Conservation (phyloP, 2,329 filamentous ascomycete genomes). For the Cladosporium sp. region DNA sequence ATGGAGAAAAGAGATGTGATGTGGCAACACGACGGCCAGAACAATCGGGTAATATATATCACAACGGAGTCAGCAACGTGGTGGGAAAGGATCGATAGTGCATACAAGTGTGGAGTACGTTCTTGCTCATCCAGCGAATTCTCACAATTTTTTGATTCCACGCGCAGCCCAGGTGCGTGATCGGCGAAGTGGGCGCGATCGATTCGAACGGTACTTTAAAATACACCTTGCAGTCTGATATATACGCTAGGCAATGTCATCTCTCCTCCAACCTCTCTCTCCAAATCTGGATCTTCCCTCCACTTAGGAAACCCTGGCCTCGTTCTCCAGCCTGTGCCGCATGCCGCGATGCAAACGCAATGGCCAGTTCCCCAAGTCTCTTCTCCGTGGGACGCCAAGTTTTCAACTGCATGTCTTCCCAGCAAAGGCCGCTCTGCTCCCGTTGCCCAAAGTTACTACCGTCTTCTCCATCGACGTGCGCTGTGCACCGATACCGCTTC, state of each 20-base stretch:
- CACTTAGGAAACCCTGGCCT: slow-evolving; percentile 1
- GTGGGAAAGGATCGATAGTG: slow-evolving; percentile 7
- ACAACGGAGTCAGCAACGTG: slow-evolving; percentile 1
- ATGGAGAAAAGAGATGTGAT: not conserved
- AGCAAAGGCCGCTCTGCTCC: slow-evolving; percentile 9
- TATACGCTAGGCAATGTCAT: not conserved
- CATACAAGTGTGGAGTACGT: slow-evolving; percentile 10
- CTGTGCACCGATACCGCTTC: slow-evolving; percentile 7
- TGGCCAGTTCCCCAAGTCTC: slow-evolving; percentile 2
- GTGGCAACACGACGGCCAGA: not conserved
- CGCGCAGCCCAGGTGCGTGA: not conserved
- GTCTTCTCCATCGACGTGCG: not conserved
- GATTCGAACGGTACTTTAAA: not conserved
- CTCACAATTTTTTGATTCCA: slow-evolving; percentile 11
- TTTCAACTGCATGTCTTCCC: slow-evolving; percentile 9
- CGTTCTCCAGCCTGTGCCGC: not conserved
- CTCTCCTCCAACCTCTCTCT: not conserved
- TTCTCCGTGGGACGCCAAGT: slow-evolving; percentile 2
- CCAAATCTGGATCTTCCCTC: not conserved
- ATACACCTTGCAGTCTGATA: not conserved
- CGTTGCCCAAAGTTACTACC: not conserved
- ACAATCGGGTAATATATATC: not conserved
- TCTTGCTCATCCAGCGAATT: slow-evolving; percentile 7
- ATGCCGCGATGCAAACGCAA: not conserved
- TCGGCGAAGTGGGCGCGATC: slow-evolving; percentile 1